Evolutionary conservation across 192 early-diverging fungal genomes (phyloP), one percentile per base, ranked within the genome.

Genomic region (Coemansia sp.): DNA sequence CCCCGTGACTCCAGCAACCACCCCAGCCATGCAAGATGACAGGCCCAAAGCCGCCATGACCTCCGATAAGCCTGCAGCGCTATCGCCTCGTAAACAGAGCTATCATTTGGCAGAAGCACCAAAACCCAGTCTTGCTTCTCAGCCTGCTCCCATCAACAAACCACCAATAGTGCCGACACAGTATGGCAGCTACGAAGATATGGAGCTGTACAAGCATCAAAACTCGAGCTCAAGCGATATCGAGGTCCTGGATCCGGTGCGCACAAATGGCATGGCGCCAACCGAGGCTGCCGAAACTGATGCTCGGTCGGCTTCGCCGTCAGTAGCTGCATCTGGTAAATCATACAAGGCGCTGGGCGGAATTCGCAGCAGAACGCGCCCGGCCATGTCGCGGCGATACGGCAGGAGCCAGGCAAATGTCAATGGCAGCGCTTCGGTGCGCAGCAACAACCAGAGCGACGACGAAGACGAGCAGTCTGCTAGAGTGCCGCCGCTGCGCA

Each of bases 311-410:
- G 42, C 16, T 13, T 28, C 12, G 28, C 15, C 21, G 53, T 52
- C 26, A n/a, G 21, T 28, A 28, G 21, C 46, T 28, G 46, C 26
- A 13, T 5, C 13, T 20, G 13, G 21, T 13, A n/a, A 14, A 3
- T 14, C 46, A 13, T 42, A 16, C 40, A 48, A 48, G 26, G 28
- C 57, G 2, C 57, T 75, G 12, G 72, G 72, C 30, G 65, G 72
- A 1, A 66, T 68, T 11, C 72, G 72, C 33, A 64, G 66, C 48
- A 41, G 72, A 8, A 45, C 47, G 15, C 57, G 40, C 16, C 57
- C 66, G 11, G 44, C 44, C 11, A 23, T 31, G 11, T 53, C 65
- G 5, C 61, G 72, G 37, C 57, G 62, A 48, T 75, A 57, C 49
- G 46, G 54, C 46, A 61, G 53, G 28, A 41, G 49, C 21, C 53